These are phyloP conservation scores for Backusella tuberculispora DNA, from an alignment of 192 early-diverging fungal genomes.

Conservation along the genomic window DNA sequence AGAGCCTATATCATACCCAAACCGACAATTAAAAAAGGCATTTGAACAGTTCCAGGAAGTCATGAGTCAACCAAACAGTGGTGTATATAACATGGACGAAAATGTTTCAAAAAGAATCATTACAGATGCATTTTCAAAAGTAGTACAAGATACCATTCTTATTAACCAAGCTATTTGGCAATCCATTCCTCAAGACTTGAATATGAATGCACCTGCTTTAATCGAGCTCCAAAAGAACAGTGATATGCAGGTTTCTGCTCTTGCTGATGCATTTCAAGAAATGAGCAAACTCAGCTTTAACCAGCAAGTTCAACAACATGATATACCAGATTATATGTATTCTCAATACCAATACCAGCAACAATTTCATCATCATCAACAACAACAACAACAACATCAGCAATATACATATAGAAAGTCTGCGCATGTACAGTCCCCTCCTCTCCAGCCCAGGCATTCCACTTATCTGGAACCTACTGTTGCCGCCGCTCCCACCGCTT, in stretches of 20 bases:
- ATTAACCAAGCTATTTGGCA: background rate
- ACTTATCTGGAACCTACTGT: background rate
- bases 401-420: conserved; percentile 17
- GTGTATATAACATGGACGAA: conserved; percentile 8
- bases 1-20: background rate
- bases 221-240: background rate
- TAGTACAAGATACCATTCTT: background rate
- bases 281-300: background rate
- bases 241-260: conserved; percentile 4
- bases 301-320: background rate
- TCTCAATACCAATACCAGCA: background rate
- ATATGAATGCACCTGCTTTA: conserved; percentile 4
- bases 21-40: conserved; percentile 6
- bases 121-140: background rate
- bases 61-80: background rate
- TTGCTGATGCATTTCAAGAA: conserved; percentile 7
- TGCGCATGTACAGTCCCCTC: background rate
- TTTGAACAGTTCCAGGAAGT: background rate
- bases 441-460: conserved; percentile 4
- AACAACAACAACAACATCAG: background rate
- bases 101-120: background rate
- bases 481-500: background rate
- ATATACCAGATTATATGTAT: conserved; percentile 7
- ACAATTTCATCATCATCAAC: background rate
- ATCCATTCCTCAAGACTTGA: background rate